Conservation (phyloP, 768 basidiomycete genomes). For the Imleria badia region DNA sequence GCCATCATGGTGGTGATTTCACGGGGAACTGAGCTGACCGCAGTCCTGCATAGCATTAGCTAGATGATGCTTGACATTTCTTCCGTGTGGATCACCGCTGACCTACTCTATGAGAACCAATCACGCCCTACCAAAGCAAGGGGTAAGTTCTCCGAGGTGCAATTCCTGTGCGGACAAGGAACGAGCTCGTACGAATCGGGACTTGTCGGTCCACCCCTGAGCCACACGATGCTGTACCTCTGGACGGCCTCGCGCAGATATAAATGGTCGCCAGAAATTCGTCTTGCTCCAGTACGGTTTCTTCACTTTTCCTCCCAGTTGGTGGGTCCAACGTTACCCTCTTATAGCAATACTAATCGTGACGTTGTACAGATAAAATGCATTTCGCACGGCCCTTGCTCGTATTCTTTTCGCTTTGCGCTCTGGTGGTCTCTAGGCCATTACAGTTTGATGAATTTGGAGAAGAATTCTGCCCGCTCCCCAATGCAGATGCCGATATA, state of each 20-base stretch:
- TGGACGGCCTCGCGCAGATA: background rate
- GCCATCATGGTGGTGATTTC: too few relatives aligned
- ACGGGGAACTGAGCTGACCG: background rate
- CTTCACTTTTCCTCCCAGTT: background rate
- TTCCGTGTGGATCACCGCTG: background rate
- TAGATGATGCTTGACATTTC: background rate
- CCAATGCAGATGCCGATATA: background rate
- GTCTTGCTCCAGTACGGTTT: background rate
- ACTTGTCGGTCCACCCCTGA: too few relatives aligned
- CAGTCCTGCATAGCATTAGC: background rate
- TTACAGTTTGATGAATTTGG: background rate
- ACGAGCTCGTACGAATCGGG: too few relatives aligned
- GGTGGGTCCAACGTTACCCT: background rate
- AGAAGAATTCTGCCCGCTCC: background rate
- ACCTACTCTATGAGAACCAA: too few relatives aligned
- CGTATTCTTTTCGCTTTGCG: background rate
- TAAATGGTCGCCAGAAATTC: background rate
- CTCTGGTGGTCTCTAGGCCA: background rate
- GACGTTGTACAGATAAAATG: background rate
- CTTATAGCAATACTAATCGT: background rate
- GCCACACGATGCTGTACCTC: too few relatives aligned
- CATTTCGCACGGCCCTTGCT: background rate
- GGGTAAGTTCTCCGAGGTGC: background rate
- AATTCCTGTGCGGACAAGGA: background rate
- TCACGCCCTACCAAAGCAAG: background rate